Evolutionary conservation across 2,329 filamentous ascomycete species (phyloP).

Genomic region (Paradendryphiella salina): DNA sequence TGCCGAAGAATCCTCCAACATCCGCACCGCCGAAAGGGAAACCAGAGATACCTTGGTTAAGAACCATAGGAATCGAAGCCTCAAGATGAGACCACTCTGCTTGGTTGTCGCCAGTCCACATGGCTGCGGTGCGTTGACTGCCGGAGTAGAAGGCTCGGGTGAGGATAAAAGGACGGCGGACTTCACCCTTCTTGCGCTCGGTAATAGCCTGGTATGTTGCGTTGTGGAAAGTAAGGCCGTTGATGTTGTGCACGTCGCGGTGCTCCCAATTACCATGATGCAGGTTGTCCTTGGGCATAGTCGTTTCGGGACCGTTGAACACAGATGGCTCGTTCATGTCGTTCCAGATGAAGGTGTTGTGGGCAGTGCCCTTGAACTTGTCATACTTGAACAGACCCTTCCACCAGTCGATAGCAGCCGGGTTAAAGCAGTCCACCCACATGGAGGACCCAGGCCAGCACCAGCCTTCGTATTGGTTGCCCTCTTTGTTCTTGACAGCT

Average conservation of each 20-base stretch:
- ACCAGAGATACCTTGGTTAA: constrained; percentile 89
- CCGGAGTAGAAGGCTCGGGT: constrained; percentile 92
- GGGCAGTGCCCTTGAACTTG: constrained; percentile 79
- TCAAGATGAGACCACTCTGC: constrained; percentile 89
- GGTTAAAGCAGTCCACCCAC: constrained; percentile 96
- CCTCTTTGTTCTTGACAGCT: constrained; percentile 87
- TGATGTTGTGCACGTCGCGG: constrained; percentile 92
- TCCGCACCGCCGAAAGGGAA: constrained; percentile 95
- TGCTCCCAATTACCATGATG: constrained; percentile 94
- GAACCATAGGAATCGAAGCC: constrained; percentile 88
- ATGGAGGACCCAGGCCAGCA: constrained; percentile 98
- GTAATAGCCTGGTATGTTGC: constrained; percentile 86
- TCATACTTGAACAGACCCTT: constrained; percentile 83
- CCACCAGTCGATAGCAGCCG: constrained; percentile 92
- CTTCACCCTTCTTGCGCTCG: constrained; percentile 82
- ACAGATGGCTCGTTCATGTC: constrained; percentile 99
- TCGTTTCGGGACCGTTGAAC: constrained; percentile 97
- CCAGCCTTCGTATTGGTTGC: constrained; percentile 89
- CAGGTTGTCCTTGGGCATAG: constrained; percentile 98
- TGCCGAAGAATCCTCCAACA: constrained; percentile 97
- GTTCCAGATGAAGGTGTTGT: constrained; percentile 96
- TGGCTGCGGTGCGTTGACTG: constrained; percentile 85
- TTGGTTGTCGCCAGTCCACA: constrained; percentile 99
- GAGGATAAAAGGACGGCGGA: constrained; percentile 84
- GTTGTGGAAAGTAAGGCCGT: constrained; percentile 93